Evolutionary conservation across 2,329 filamentous ascomycete species (phyloP).

Genomic region (Chaetomiaceae sp.): DNA sequence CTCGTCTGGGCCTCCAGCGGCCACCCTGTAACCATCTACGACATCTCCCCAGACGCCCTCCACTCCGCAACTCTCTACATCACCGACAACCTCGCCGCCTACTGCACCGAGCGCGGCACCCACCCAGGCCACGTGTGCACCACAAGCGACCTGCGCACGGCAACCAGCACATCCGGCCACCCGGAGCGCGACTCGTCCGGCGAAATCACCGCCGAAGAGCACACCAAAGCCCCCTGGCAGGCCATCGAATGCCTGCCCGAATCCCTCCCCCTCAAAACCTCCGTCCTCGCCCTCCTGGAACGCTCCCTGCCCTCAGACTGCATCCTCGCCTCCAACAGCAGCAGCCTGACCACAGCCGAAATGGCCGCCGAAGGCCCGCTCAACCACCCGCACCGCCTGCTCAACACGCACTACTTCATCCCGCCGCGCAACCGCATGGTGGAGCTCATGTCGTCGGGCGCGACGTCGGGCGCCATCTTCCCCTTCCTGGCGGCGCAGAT

Average conservation of each 20-base stretch:
- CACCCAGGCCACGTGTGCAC: constrained; percentile 28
- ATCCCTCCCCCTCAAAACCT: constrained; percentile 30
- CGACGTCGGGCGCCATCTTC: constrained; percentile 28
- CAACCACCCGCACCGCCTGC: constrained; percentile 26
- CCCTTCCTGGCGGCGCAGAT: constrained; percentile 29
- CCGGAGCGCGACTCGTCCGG: constrained; percentile 5
- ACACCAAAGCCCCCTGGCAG: constrained; percentile 27
- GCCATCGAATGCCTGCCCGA: constrained; percentile 34
- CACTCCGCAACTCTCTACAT: constrained; percentile 32
- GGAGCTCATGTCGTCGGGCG: constrained; percentile 34
- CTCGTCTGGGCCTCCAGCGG: constrained; percentile 30
- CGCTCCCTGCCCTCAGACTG: constrained; percentile 27
- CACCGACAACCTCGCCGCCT: constrained; percentile 31
- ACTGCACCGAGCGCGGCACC: constrained; percentile 29
- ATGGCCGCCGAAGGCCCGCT: constrained; percentile 23
- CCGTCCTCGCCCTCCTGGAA: constrained; percentile 30
- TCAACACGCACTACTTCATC: constrained; percentile 36
- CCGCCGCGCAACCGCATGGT: constrained; percentile 32
- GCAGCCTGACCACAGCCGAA: constrained; percentile 29
- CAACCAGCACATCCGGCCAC: constrained; percentile 19
- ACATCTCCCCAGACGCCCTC: constrained; percentile 25
- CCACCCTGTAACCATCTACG: constrained; percentile 30
- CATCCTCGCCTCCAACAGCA: constrained; percentile 32
- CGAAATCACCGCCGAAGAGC: constrained; percentile 14
- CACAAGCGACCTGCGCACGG: constrained; percentile 24